phyloP scores from a whole-genome alignment of 2,329 filamentous ascomycete species.

The Trichoderma sp. region DNA sequence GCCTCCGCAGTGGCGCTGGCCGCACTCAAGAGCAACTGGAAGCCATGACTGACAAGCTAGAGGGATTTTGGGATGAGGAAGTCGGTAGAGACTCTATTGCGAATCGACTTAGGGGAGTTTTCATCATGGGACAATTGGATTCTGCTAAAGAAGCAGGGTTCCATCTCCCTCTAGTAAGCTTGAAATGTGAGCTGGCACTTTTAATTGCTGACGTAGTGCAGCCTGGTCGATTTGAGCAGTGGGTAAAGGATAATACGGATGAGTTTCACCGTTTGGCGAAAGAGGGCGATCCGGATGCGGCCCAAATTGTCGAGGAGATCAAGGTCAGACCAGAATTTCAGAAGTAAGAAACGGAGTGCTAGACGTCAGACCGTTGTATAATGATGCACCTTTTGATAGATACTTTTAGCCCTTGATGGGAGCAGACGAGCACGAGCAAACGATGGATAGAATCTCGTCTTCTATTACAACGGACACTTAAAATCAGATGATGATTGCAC shows the following conservation, averaged over 20 bases:
- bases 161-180: slow-evolving; percentile 14
- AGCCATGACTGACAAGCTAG: slow-evolving; percentile 19
- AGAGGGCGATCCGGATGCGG: slow-evolving; percentile 15
- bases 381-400: not conserved
- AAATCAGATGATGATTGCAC: not conserved
- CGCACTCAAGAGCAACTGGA: slow-evolving; percentile 8
- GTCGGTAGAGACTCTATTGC: slow-evolving; percentile 7
- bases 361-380: too few species aligned
- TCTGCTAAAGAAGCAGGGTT: slow-evolving; percentile 18
- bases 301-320: slow-evolving; percentile 16
- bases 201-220: not conserved
- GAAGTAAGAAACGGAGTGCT: not conserved
- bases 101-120: slow-evolving; percentile 6
- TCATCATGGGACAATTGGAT: slow-evolving; percentile 13
- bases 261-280: slow-evolving; percentile 7
- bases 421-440: not conserved
- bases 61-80: slow-evolving; percentile 11
- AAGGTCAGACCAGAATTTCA: slow-evolving; percentile 13
- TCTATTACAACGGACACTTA: not conserved
- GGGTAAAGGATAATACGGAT: slow-evolving; percentile 18
- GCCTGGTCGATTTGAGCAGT: slow-evolving; percentile 17
- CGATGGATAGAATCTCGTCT: not conserved
- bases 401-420: not conserved
- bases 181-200: not conserved
- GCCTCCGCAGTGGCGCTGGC: slow-evolving; percentile 13